Conservation (phyloP, 2,329 filamentous ascomycete genomes). For the Pseudogymnoascus sp. region DNA sequence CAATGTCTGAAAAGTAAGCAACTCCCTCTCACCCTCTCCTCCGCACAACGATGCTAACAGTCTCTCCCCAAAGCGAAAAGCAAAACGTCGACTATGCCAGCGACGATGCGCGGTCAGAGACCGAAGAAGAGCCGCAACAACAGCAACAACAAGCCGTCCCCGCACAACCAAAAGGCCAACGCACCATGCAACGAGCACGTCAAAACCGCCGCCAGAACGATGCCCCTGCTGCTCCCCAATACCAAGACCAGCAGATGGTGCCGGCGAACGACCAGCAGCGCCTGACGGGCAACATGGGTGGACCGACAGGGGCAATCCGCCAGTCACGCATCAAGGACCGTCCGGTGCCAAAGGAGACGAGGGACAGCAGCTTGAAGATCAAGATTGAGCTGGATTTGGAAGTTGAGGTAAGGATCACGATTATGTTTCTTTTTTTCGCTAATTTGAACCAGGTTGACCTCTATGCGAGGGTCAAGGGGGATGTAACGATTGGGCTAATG, state of each 20-base stretch:
- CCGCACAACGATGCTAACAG: slow-evolving; percentile 18
- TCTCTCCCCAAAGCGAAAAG: slow-evolving; percentile 12
- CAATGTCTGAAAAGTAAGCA: slow-evolving; percentile 22
- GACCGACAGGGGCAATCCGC: slow-evolving; percentile 25
- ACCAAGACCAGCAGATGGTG: slow-evolving; percentile 15
- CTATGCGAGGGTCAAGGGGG: too few species aligned
- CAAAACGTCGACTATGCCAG: slow-evolving; percentile 16
- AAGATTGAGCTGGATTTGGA: slow-evolving; percentile 36
- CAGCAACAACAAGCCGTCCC: slow-evolving; percentile 28
- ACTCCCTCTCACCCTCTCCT: slow-evolving; percentile 14
- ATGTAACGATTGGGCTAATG: too few species aligned
- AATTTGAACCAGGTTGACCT: too few species aligned
- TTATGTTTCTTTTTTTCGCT: too few species aligned
- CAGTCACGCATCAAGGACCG: slow-evolving; percentile 35
- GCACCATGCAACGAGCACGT: slow-evolving; percentile 11
- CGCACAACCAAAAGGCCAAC: slow-evolving; percentile 23
- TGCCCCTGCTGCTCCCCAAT: slow-evolving; percentile 4
- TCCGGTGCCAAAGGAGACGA: slow-evolving; percentile 29
- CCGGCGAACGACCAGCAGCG: slow-evolving; percentile 18
- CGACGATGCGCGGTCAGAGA: slow-evolving; percentile 37
- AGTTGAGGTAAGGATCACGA: too few species aligned
- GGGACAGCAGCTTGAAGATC: slow-evolving; percentile 35
- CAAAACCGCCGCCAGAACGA: not conserved
- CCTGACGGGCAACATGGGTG: slow-evolving; percentile 26
- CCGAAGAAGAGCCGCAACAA: slow-evolving; percentile 31